Base-by-base conservation (phyloP, 371 early-diverging fungal genomes). In the Rhizopus arrhizus region DNA sequence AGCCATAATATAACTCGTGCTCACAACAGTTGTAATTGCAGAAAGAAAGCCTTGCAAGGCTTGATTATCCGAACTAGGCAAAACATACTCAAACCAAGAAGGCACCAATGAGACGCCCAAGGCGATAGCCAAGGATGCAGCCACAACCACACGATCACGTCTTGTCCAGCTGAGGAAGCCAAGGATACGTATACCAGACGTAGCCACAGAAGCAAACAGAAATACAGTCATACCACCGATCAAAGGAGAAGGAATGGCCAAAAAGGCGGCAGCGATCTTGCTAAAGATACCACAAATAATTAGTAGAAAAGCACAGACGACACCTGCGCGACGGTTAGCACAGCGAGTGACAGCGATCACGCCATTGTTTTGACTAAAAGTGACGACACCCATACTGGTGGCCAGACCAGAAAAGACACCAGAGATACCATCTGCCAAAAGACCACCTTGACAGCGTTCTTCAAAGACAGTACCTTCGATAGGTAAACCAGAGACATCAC, bases 331-430 rank as follows among this genome's bases (percentile, higher is more conserved):
- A 31, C 81, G 78, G 53, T 74, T 83, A 32, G 86, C 85, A 36
- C 85, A 85, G 3, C 83, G 79, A 16, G 77, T 85, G 49, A 85
- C 73, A 7, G 86, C 83, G 61, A 84, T 85, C 40, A 84, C 73
- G 35, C 86, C 86, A 49, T 85, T 86, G 67, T 85, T 85, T 38
- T 86, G 85, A 46, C 82, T 80, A 53, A 80, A 84, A 6, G 82
- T 82, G 10, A 80, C 77, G 40, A 85, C 78, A 32, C 86, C 86
- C 53, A 81, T 74, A 56, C 76, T 81, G 9, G 80, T 81, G 11
- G 67, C 70, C 0, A 81, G 54, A 0, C 85, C 78, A n/a, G 85
- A 81, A 13, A 86, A 63, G 16, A 81, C 57, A 11, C 80, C 77
- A 13, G 76, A 69, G 9, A 86, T 32, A 38, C 86, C 86, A 48